Evolutionary conservation across 441 rosid genomes (phyloP).

Genomic region (Theobroma grandiflorum): DNA sequence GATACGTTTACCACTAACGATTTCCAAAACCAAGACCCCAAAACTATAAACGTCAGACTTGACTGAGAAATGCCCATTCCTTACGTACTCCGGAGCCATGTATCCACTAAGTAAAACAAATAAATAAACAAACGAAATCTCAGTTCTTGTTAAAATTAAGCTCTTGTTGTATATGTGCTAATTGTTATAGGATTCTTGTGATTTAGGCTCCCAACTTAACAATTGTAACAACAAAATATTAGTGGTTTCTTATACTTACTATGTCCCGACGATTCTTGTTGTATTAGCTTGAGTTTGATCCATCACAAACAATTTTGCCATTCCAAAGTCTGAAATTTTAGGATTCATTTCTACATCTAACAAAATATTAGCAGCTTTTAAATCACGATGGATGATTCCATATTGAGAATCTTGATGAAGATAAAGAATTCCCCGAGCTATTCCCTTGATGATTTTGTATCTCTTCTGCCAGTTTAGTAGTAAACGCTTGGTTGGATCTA

Average conservation of each 20-base stretch:
- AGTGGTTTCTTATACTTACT: conserved; percentile 31
- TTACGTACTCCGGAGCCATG: conserved; percentile 55
- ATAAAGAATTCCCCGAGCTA: conserved; percentile 49
- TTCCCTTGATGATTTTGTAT: conserved; percentile 39
- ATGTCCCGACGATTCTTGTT: conserved; percentile 46
- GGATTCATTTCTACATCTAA: conserved; percentile 47
- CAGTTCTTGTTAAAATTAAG: neutral
- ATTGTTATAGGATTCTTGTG: neutral
- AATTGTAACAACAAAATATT: neutral
- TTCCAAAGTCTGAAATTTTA: conserved; percentile 57
- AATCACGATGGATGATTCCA: conserved; percentile 50
- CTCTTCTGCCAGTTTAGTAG: conserved; percentile 42
- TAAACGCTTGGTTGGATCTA: conserved; percentile 34
- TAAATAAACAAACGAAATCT: neutral
- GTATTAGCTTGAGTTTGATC: conserved; percentile 41
- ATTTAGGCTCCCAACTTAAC: neutral
- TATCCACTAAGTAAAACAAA: conserved; percentile 40
- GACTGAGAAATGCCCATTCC: conserved; percentile 49
- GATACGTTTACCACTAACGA: conserved; percentile 45
- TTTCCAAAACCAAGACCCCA: conserved; percentile 52
- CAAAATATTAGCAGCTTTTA: conserved; percentile 50
- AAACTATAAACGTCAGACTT: conserved; percentile 58
- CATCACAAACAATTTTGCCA: conserved; percentile 44
- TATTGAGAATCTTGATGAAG: conserved; percentile 57
- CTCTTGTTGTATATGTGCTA: too few relatives aligned